Conservation (phyloP, 257 asterid species). For the Voacanga thouarsii region DNA sequence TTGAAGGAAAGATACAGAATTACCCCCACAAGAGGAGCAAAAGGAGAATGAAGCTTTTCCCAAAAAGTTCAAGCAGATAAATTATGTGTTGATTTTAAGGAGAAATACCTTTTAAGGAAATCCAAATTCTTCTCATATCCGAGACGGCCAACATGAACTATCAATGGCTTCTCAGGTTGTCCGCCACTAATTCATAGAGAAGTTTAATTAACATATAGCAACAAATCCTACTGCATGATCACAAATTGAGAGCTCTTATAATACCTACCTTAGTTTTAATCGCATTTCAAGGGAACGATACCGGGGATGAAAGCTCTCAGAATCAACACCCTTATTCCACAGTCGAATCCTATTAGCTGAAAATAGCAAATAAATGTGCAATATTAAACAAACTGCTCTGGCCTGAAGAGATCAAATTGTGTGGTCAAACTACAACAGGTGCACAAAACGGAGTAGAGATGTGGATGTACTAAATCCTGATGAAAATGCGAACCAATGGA, state of each 20-base stretch:
- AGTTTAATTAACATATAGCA: slow-evolving; percentile 17
- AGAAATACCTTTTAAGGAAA: slow-evolving; percentile 64
- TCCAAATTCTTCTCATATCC: slow-evolving; percentile 97
- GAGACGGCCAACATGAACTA: slow-evolving; percentile 88
- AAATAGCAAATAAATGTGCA: slow-evolving; percentile 8
- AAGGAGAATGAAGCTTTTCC: background rate
- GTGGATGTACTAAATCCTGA: background rate
- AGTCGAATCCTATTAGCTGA: slow-evolving; percentile 79
- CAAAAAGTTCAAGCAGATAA: background rate
- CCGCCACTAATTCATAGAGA: slow-evolving; percentile 51
- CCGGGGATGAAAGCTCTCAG: slow-evolving; percentile 83
- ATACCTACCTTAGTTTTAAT: slow-evolving; percentile 52
- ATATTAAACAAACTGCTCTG: background rate
- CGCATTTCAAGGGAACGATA: slow-evolving; percentile 75
- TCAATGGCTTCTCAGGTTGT: slow-evolving; percentile 83
- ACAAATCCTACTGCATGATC: background rate
- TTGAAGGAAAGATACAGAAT: background rate
- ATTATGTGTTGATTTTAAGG: background rate
- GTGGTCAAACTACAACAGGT: background rate
- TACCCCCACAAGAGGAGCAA: background rate
- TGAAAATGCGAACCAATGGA: background rate
- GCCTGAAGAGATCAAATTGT: background rate
- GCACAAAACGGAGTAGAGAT: background rate
- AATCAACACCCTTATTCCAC: slow-evolving; percentile 97
- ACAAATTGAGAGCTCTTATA: background rate